phyloP scores from a whole-genome alignment of 495 filamentous ascomycete genomes.

The Aspergillus affinis region DNA sequence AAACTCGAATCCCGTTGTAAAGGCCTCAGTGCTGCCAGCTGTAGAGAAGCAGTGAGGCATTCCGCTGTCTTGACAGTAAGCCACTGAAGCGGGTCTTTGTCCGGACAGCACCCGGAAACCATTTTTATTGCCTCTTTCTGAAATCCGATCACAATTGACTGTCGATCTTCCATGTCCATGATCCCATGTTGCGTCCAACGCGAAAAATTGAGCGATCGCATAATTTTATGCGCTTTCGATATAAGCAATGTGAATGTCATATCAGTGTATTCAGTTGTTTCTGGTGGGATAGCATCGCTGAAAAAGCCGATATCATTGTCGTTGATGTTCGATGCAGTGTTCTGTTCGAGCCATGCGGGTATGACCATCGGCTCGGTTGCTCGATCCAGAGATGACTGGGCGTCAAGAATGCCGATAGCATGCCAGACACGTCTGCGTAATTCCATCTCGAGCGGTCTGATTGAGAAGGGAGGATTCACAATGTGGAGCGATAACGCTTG shows the following conservation, averaged over 20 bases:
- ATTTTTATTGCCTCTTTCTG: slow-evolving; percentile 22
- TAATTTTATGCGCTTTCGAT: slow-evolving; percentile 24
- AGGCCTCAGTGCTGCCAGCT: slow-evolving; percentile 34
- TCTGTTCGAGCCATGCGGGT: slow-evolving; percentile 27
- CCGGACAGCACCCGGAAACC: slow-evolving; percentile 24
- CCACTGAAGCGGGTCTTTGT: slow-evolving; percentile 28
- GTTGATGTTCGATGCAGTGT: slow-evolving; percentile 33
- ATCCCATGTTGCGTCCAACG: slow-evolving; percentile 28
- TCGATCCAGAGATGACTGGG: slow-evolving; percentile 33
- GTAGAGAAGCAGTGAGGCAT: slow-evolving; percentile 28
- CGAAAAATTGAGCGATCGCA: slow-evolving; percentile 29
- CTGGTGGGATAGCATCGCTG: slow-evolving; percentile 21
- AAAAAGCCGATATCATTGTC: slow-evolving; percentile 31
- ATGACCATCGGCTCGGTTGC: slow-evolving; percentile 44
- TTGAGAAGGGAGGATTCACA: slow-evolving; percentile 31
- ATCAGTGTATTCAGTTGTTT: slow-evolving; percentile 31
- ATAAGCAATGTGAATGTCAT: slow-evolving; percentile 32
- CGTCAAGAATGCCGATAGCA: slow-evolving; percentile 37
- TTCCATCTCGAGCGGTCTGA: slow-evolving; percentile 34
- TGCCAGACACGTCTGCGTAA: slow-evolving; percentile 39
- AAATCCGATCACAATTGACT: slow-evolving; percentile 30
- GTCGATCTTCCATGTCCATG: slow-evolving; percentile 26
- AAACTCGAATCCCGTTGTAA: slow-evolving; percentile 28
- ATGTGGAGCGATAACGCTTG: slow-evolving; percentile 66
- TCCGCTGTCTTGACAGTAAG: slow-evolving; percentile 23